phyloP scores from a whole-genome alignment of 257 asterid genomes.

The Voacanga thouarsii region DNA sequence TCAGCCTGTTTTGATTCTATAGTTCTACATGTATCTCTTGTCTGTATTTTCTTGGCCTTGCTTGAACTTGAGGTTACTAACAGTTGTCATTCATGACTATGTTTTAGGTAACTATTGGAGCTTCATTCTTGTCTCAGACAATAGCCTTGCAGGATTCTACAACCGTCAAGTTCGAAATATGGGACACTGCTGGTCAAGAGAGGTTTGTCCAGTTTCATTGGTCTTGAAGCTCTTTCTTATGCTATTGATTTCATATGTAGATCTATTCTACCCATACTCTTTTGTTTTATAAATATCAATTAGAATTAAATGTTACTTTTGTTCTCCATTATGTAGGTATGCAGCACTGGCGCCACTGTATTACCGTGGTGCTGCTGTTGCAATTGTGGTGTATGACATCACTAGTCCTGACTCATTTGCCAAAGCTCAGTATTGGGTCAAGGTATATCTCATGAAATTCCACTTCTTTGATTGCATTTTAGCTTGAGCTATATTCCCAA shows the following conservation, averaged over 20 bases:
- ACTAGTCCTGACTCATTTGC: slow-evolving; percentile 86
- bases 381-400: slow-evolving; percentile 82
- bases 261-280: neutral
- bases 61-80: slow-evolving; percentile 3
- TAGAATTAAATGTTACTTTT: neutral
- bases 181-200: slow-evolving; percentile 99
- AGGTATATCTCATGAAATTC: slow-evolving; percentile 36
- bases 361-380: slow-evolving; percentile 93
- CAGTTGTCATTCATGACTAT: slow-evolving; percentile 18
- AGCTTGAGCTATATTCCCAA: neutral
- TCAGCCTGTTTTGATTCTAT: slow-evolving; percentile 5
- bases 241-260: neutral
- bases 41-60: neutral
- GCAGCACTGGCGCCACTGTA: slow-evolving; percentile 86
- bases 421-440: slow-evolving; percentile 89
- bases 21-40: neutral
- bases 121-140: slow-evolving; percentile 94
- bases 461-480: neutral
- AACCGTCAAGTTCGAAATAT: slow-evolving; percentile 95
- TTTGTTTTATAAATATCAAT: neutral
- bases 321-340: slow-evolving; percentile 42
- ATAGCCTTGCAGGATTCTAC: slow-evolving; percentile 95
- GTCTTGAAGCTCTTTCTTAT: neutral
- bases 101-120: slow-evolving; percentile 83
- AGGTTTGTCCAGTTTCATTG: slow-evolving; percentile 45